These are phyloP conservation scores for Nidularia sp. DNA, from an alignment of 768 basidiomycete species.

Conservation along the genomic window DNA sequence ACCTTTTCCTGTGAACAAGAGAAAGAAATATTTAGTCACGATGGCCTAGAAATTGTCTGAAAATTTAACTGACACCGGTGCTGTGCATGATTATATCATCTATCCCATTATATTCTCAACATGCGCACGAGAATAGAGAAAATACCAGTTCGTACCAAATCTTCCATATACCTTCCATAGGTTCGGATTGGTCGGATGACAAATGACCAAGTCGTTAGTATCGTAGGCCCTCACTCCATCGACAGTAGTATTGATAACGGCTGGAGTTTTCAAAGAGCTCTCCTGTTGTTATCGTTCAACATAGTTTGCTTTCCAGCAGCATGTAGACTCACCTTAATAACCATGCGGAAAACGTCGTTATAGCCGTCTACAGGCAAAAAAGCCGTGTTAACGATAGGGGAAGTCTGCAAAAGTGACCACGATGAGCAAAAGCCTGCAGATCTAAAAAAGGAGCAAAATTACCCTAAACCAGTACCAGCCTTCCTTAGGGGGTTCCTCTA, in stretches of 20 bases:
- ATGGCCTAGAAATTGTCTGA: not conserved
- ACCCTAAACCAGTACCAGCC: too few species aligned
- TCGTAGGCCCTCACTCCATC: not conserved
- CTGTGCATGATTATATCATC: not conserved
- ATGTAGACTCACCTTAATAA: too few species aligned
- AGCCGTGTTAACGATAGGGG: too few species aligned
- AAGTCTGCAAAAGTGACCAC: too few species aligned
- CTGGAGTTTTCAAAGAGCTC: not conserved
- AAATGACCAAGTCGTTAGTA: not conserved
- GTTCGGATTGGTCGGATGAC: not conserved
- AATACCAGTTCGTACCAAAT: not conserved
- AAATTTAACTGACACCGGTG: not conserved
- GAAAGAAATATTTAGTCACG: not conserved
- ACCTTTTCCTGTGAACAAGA: not conserved
- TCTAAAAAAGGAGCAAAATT: too few species aligned
- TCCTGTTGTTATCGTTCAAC: too few species aligned
- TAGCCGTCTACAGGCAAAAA: too few species aligned
- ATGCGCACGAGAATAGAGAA: not conserved
- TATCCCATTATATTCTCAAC: not conserved
- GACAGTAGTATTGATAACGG: not conserved
- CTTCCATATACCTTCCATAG: not conserved
- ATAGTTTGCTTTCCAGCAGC: too few species aligned
- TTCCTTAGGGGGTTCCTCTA: too few species aligned
- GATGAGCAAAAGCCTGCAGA: too few species aligned
- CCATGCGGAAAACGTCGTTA: too few species aligned